Percentiles rank a stretch among this genome's conserved stretches.
Conservation (phyloP, 2,329 filamentous ascomycete genomes). For the Colletotrichum gigasporum region DNA sequence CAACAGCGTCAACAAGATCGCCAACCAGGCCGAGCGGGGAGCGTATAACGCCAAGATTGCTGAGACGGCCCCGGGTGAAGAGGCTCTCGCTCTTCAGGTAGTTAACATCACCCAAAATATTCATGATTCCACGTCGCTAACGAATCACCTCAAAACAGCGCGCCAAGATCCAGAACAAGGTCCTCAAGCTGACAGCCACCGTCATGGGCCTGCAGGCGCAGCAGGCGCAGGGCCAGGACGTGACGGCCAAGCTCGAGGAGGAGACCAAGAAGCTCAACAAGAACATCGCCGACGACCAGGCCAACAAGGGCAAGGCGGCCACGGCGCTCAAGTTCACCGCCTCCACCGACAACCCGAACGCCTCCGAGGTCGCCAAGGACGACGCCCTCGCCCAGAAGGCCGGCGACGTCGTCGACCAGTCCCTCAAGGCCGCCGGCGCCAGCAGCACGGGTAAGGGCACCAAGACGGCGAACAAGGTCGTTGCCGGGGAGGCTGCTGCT, state of each 20-base stretch:
- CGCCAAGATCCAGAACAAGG: conserved; percentile 69
- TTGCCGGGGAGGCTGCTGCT: too few relatives aligned
- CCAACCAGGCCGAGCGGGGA: conserved; percentile 61
- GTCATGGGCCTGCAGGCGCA: conserved; percentile 59
- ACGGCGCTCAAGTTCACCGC: conserved; percentile 38
- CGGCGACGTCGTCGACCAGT: conserved; percentile 5
- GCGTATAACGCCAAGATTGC: conserved; percentile 63
- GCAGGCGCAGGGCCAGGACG: conserved; percentile 59
- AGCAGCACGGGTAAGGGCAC: background rate
- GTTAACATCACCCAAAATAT: background rate
- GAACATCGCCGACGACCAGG: conserved; percentile 59
- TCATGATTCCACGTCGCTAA: too few relatives aligned
- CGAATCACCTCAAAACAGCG: too few relatives aligned
- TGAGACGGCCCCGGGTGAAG: conserved; percentile 53
- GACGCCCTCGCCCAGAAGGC: conserved; percentile 16
- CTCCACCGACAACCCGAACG: conserved; percentile 29
- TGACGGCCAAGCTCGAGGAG: conserved; percentile 51
- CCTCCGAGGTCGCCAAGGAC: conserved; percentile 21
- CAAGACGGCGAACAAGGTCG: conserved; percentile 24
- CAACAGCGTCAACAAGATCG: conserved; percentile 59
- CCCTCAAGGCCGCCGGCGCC: conserved; percentile 1
- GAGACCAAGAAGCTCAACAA: conserved; percentile 63
- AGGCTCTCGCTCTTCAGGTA: conserved; percentile 58
- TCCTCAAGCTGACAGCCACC: conserved; percentile 64
- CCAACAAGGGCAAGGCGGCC: conserved; percentile 55